Evolutionary conservation across 805 yeast genomes (phyloP).

Genomic region (Starmerella vaccinii): DNA sequence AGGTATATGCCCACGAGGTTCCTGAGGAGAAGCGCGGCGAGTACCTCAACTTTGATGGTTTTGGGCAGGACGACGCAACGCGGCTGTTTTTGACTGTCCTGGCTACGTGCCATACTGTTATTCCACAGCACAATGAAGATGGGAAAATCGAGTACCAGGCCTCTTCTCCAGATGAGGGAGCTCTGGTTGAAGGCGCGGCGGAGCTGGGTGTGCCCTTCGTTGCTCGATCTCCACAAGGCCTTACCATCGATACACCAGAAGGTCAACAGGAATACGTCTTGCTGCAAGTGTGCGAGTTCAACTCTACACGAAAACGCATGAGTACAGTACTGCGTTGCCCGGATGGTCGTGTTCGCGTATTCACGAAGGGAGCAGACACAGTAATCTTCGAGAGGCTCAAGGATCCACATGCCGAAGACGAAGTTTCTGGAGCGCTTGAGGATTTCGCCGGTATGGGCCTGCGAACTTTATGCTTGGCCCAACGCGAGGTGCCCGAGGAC

Average conservation of each 20-base stretch:
- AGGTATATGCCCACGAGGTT: slow-evolving; percentile 72
- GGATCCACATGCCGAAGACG: slow-evolving; percentile 42
- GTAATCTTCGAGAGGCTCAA: slow-evolving; percentile 76
- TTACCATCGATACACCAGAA: slow-evolving; percentile 47
- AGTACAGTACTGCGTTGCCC: slow-evolving; percentile 90
- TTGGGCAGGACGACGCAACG: slow-evolving; percentile 1
- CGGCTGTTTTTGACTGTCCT: slow-evolving; percentile 72
- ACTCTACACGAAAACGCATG: slow-evolving; percentile 96
- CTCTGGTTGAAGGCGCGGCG: slow-evolving; percentile 94
- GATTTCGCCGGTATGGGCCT: slow-evolving; percentile 95
- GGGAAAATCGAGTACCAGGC: slow-evolving; percentile 82
- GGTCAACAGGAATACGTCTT: slow-evolving; percentile 60
- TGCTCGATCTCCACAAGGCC: slow-evolving; percentile 74
- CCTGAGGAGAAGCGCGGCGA: slow-evolving; percentile 84
- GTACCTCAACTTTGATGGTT: slow-evolving; percentile 46
- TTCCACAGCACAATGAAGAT: slow-evolving; percentile 63
- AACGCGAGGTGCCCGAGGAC: slow-evolving; percentile 63
- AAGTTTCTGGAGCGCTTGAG: slow-evolving; percentile 81
- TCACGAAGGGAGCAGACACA: slow-evolving; percentile 96
- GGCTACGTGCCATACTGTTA: slow-evolving; percentile 94
- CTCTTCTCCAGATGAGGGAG: slow-evolving; percentile 99
- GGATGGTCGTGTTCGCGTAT: slow-evolving; percentile 77
- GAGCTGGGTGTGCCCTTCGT: slow-evolving; percentile 72
- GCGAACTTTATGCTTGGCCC: slow-evolving; percentile 87
- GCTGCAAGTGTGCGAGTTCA: slow-evolving; percentile 87